phyloP scores from a whole-genome alignment of 2,329 filamentous ascomycete genomes.

The Dendrostoma leiphaemia region DNA sequence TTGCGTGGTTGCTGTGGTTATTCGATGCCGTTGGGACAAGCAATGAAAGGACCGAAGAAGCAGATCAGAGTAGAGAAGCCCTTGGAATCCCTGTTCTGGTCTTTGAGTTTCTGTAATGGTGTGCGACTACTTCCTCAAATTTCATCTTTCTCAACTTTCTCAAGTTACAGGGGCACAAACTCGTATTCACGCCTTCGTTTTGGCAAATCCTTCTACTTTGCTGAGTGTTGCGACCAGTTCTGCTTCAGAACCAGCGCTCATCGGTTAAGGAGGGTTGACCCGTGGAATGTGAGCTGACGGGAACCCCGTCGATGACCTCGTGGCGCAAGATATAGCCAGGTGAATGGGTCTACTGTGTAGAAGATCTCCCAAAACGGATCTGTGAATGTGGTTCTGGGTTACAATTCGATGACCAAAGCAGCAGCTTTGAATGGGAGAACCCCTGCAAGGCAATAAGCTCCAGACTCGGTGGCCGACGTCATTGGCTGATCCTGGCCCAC shows the following conservation, averaged over 20 bases:
- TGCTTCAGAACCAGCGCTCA: too few species aligned
- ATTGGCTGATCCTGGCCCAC: not conserved
- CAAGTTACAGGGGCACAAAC: too few species aligned
- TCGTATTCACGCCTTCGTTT: too few species aligned
- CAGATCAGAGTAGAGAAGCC: not conserved
- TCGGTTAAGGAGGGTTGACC: too few species aligned
- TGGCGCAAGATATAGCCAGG: not conserved
- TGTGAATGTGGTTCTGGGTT: not conserved
- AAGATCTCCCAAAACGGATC: not conserved
- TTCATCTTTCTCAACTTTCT: too few species aligned
- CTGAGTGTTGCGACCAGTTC: too few species aligned
- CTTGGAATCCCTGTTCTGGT: not conserved
- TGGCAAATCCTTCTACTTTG: too few species aligned
- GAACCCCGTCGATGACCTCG: too few species aligned
- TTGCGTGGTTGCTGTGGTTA: constrained; percentile 41
- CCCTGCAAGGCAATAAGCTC: not conserved
- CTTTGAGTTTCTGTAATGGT: not conserved
- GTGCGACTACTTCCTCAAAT: not conserved
- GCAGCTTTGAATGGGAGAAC: not conserved
- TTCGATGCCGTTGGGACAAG: constrained; percentile 47
- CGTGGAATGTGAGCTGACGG: too few species aligned
- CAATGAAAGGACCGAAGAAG: constrained; percentile 34
- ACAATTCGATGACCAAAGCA: not conserved
- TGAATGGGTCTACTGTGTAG: not conserved
- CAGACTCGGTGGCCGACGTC: not conserved